A percentile compares a stretch with the other conserved stretches of the same genome.
Conservation (phyloP, 2,329 filamentous ascomycete species). For the Penicillium sp. region DNA sequence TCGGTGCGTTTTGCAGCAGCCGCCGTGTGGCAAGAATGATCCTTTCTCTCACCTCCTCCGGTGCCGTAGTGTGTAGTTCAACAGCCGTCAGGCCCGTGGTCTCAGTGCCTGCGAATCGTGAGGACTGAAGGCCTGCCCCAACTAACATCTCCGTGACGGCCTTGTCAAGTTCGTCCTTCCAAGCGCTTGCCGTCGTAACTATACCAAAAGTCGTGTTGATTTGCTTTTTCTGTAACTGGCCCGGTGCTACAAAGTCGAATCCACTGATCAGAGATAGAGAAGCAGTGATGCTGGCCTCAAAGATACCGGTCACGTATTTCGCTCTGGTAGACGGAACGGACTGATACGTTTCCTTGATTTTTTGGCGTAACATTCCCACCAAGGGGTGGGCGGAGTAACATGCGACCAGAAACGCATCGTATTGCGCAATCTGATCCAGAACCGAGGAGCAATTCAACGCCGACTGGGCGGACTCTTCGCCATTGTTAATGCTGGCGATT, state of each 20-base stretch:
- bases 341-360: conserved; percentile 36
- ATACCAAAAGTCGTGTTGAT: conserved; percentile 70
- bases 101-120: conserved; percentile 75
- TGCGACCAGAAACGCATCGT: conserved; percentile 82
- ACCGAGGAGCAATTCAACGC: conserved; percentile 64
- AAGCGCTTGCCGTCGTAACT: conserved; percentile 82
- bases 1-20: conserved; percentile 57
- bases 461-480: conserved; percentile 67
- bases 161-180: conserved; percentile 72
- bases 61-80: conserved; percentile 73
- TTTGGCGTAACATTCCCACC: conserved; percentile 63
- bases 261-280: conserved; percentile 61
- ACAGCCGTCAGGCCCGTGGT: conserved; percentile 80
- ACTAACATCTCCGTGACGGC: conserved; percentile 71
- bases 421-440: conserved; percentile 45
- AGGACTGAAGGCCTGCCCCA: conserved; percentile 35
- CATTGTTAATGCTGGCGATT: conserved; percentile 78
- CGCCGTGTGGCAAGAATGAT: conserved; percentile 72
- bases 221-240: conserved; percentile 43
- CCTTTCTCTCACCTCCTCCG: conserved; percentile 65
- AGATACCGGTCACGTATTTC: conserved; percentile 76
- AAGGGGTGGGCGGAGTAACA: conserved; percentile 88
- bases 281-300: conserved; percentile 77
- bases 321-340: conserved; percentile 25
- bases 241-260: conserved; percentile 32